Percentiles rank a stretch among this genome's conserved stretches.
These are phyloP conservation scores for Evansstolkia leycettana DNA, from an alignment of 495 filamentous ascomycete genomes.

Conservation along the genomic window DNA sequence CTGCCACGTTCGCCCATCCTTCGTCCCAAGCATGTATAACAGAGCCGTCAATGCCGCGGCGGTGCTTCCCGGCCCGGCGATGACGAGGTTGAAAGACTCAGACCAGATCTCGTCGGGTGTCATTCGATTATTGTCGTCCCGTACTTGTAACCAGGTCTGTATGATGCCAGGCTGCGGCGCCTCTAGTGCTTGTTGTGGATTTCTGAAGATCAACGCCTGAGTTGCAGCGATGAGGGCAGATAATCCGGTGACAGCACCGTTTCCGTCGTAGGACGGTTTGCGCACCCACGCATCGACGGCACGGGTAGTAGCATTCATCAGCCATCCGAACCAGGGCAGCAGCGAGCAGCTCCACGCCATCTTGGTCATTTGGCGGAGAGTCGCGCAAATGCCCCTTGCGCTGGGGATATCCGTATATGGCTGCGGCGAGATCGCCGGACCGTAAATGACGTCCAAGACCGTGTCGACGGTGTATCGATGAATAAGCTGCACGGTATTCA, in stretches of 20 bases:
- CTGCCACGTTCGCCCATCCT: constrained; percentile 9
- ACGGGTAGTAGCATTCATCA: constrained; percentile 8
- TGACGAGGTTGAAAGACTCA: constrained; percentile 7
- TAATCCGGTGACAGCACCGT: background rate
- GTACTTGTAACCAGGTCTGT: constrained; percentile 8
- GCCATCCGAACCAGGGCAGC: constrained; percentile 6
- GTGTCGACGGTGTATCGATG: constrained; percentile 8
- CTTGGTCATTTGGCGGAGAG: constrained; percentile 3
- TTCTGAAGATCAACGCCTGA: constrained; percentile 1
- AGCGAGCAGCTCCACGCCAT: constrained; percentile 9
- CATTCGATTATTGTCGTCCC: constrained; percentile 7
- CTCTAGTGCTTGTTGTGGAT: background rate
- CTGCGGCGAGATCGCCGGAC: constrained; percentile 4
- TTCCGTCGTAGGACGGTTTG: background rate
- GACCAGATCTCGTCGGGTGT: constrained; percentile 3
- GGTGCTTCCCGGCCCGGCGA: constrained; percentile 9
- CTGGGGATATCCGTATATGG: constrained; percentile 5
- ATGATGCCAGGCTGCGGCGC: constrained; percentile 6
- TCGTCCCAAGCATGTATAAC: constrained; percentile 6
- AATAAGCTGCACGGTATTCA: constrained; percentile 7
- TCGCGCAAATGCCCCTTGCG: constrained; percentile 1
- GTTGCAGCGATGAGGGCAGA: constrained; percentile 2
- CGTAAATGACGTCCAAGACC: constrained; percentile 9
- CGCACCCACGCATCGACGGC: constrained; percentile 1
- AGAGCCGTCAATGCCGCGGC: constrained; percentile 7